Evolutionary conservation across 202 grass and related monocot genomes (phyloP).

Genomic region (Cymbopogon flexuosus): DNA sequence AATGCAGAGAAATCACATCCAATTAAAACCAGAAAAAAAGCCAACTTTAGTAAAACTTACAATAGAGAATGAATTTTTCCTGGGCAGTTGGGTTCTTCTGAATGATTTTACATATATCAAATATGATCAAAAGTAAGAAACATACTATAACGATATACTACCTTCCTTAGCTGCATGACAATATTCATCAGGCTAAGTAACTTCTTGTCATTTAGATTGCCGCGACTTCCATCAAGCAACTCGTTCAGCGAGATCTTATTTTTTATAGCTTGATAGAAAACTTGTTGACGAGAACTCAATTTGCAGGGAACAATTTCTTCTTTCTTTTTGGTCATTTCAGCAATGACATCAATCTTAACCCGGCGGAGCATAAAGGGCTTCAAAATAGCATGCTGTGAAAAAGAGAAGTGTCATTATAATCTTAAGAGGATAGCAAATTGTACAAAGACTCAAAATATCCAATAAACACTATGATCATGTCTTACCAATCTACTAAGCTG

Average conservation of each 20-base stretch:
- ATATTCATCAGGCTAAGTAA: constrained; percentile 99
- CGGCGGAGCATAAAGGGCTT: constrained; percentile 98
- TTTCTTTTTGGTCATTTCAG: constrained; percentile 96
- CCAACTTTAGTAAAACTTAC: neutral
- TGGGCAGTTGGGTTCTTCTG: neutral
- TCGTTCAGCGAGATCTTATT: constrained; percentile 96
- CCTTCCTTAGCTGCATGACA: constrained; percentile 97
- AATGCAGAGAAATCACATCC: constrained; percentile 9
- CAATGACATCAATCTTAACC: constrained; percentile 98
- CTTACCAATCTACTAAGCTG: constrained; percentile 96
- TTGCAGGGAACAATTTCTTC: constrained; percentile 91
- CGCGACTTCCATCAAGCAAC: constrained; percentile 79
- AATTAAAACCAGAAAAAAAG: constrained; percentile 3
- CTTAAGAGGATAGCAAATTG: neutral
- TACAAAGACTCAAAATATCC: constrained; percentile 3
- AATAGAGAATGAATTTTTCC: neutral
- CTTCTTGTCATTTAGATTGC: constrained; percentile 92
- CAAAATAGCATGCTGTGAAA: constrained; percentile 83
- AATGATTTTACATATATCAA: neutral
- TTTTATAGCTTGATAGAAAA: constrained; percentile 98
- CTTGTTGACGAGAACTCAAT: constrained; percentile 94
- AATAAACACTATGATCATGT: constrained; percentile 19
- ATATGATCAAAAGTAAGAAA: constrained; percentile 3
- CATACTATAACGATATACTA: constrained; percentile 35
- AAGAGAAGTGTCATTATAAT: constrained; percentile 18